Evolutionary conservation across 2,329 filamentous ascomycete species (phyloP), one percentile per base, ranked within the genome.

Genomic region (Exophiala bonariae): DNA sequence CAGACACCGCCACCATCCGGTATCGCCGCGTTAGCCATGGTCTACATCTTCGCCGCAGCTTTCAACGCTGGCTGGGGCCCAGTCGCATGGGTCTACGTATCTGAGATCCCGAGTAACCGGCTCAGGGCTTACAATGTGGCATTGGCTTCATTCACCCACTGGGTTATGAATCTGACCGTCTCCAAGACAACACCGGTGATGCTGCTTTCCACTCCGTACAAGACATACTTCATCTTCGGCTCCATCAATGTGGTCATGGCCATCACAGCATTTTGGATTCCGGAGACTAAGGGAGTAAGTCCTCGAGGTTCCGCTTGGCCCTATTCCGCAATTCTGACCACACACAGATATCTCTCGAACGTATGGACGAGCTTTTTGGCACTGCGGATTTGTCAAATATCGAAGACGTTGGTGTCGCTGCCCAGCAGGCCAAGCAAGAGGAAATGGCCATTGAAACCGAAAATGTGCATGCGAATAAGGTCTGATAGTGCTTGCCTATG

Each of bases 121-220:
- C 71, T 88, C 8, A 73, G 85, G 40, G 80, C 80, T 14, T 68
- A 84, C 54, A 87, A 87, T 59, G 83, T 88, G 5, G 77, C 83
- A 2, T 71, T 87, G 35, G 84, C 77, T 0, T 83, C 85, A 1
- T 81, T 80, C 2, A 85, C 81, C 0, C 83, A 88, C 59, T 87
- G 84, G 83, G 65, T 88, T 4, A 87, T 87, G 65, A 88, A 88
- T 62, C 86, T 88, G 51, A 78, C 87, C 9, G 81, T 88, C 47
- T 83, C 85, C 2, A 71, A 81, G 47, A 41, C 51, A 4, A 47
- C 46, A 11, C 51, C 51, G 7, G 42, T 49, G 36, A 87, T 88
- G 84, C 73, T 87, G 60, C 73, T 73, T 6, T 78, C 73, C 0
- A 70, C 75, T 42, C 75, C 75, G 44, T 78, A 77, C 53, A 75